These are phyloP conservation scores for Isabelozyma gotoi DNA, from an alignment of 805 yeast genomes.

Conservation along the genomic window DNA sequence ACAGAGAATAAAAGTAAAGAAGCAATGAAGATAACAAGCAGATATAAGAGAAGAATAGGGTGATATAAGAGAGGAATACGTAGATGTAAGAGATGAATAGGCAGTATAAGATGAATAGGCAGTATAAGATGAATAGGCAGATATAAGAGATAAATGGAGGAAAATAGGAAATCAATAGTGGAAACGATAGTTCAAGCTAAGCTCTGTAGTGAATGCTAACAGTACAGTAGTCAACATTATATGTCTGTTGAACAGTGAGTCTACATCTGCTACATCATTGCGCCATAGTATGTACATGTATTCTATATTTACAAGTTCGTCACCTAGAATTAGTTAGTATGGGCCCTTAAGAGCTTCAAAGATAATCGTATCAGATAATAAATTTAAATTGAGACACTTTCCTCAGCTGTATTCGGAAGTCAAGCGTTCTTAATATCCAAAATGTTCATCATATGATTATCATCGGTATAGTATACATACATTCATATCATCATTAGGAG, in stretches of 20 bases:
- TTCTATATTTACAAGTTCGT: background rate
- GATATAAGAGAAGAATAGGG: too few species aligned
- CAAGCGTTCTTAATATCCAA: slow-evolving; percentile 26
- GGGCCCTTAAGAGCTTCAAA: background rate
- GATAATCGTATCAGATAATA: slow-evolving; percentile 2
- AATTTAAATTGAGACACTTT: slow-evolving; percentile 8
- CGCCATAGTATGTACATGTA: background rate
- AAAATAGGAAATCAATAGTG: too few species aligned
- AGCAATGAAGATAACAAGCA: background rate
- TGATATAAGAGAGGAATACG: too few species aligned
- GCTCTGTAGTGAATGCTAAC: too few species aligned
- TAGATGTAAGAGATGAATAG: too few species aligned
- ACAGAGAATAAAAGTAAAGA: background rate
- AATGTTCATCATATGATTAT: slow-evolving; percentile 18
- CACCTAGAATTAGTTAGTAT: background rate
- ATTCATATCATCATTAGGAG: background rate
- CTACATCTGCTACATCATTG: too few species aligned
- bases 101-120: too few species aligned
- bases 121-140: too few species aligned
- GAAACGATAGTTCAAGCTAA: too few species aligned
- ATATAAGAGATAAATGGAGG: too few species aligned
- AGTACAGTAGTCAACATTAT: too few species aligned
- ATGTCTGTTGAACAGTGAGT: too few species aligned
- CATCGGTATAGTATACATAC: background rate
- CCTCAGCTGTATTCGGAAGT: slow-evolving; percentile 27